These are phyloP conservation scores for Sechiopsis laciniata DNA, from an alignment of 306 rosid species.

Conservation along the genomic window DNA sequence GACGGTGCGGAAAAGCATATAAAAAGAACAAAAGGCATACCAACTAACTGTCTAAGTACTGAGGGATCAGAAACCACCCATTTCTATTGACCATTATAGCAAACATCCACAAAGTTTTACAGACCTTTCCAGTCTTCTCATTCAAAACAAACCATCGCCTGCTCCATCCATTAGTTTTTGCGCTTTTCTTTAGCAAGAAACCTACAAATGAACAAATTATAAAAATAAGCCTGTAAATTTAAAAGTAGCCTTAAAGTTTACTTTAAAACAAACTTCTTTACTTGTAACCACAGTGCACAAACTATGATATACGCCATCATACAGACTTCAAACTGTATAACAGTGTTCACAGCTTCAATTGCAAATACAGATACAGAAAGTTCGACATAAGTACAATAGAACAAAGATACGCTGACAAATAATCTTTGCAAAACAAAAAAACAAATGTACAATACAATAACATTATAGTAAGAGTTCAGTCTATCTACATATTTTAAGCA, in stretches of 20 bases:
- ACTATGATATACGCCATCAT: constrained; percentile 1
- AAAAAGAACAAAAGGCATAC: neutral
- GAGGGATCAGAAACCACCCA: constrained; percentile 1
- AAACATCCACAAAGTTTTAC: constrained; percentile 21
- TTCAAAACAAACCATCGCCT: constrained; percentile 95
- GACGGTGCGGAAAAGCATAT: neutral
- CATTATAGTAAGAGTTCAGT: neutral
- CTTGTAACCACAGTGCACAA: neutral
- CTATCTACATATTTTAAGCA: neutral
- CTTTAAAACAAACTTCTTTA: neutral
- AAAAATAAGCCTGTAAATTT: neutral
- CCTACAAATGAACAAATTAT: constrained; percentile 39
- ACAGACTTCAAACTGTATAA: neutral
- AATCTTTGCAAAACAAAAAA: neutral
- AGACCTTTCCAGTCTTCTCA: constrained; percentile 93
- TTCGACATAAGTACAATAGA: constrained; percentile 8
- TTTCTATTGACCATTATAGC: constrained; percentile 4
- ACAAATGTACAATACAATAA: neutral
- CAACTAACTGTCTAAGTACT: neutral
- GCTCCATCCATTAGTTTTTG: constrained; percentile 90
- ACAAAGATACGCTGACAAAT: neutral
- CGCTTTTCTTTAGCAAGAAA: constrained; percentile 77
- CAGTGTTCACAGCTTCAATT: constrained; percentile 5
- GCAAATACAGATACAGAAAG: neutral
- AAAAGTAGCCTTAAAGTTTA: neutral